A percentile compares a stretch with the other conserved stretches of the same genome.
Conservation (phyloP, 805 yeast species). For the Pichia nanzhaoensis region DNA sequence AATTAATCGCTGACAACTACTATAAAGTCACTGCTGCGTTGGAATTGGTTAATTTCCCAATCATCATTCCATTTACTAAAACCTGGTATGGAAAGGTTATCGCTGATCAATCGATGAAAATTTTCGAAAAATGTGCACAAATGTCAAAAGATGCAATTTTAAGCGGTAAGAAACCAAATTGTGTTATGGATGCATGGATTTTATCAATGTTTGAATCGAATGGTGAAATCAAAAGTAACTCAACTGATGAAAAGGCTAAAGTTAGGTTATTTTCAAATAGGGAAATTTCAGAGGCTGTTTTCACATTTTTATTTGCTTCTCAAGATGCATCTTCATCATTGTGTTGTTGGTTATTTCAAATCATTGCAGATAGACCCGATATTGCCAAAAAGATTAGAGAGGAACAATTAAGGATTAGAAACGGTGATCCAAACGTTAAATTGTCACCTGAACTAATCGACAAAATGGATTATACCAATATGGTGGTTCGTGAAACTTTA, state of each 20-base stretch:
- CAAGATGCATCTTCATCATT: constrained; percentile 97
- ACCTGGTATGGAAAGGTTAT: constrained; percentile 96
- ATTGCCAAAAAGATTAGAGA: constrained; percentile 78
- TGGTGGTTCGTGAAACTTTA: constrained; percentile 87
- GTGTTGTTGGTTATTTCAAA: constrained; percentile 97
- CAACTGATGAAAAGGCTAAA: constrained; percentile 41
- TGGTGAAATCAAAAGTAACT: constrained; percentile 31
- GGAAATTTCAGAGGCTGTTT: constrained; percentile 93
- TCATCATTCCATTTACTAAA: constrained; percentile 90
- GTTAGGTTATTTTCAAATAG: constrained; percentile 79
- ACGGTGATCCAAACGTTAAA: constrained; percentile 58
- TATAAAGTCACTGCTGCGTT: constrained; percentile 90
- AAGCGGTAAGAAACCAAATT: constrained; percentile 68
- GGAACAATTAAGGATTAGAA: constrained; percentile 82
- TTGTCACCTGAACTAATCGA: constrained; percentile 71
- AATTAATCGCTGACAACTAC: constrained; percentile 85
- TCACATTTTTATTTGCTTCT: constrained; percentile 94
- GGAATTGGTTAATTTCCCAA: constrained; percentile 96
- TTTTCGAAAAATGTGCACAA: constrained; percentile 83
- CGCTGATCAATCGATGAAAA: constrained; percentile 90
- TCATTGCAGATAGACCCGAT: constrained; percentile 93
- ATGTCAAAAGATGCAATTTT: constrained; percentile 77
- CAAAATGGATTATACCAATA: constrained; percentile 78
- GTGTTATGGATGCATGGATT: constrained; percentile 97
- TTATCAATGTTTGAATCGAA: constrained; percentile 53